phyloP scores from a whole-genome alignment of 2,329 filamentous ascomycete genomes.

The Nothopassalora personata region DNA sequence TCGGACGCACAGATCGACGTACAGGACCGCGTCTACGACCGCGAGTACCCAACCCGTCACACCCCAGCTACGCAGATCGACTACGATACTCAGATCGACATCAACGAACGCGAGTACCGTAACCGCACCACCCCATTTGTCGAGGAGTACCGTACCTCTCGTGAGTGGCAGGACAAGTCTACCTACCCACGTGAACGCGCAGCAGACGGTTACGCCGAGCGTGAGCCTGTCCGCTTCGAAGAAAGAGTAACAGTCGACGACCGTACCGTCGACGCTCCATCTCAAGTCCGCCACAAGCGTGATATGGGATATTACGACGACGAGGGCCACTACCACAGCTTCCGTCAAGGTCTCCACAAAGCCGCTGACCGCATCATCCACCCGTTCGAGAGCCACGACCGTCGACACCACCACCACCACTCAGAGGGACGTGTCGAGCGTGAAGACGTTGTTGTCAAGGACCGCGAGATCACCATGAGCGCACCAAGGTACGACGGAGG shows the following conservation, averaged over 20 bases:
- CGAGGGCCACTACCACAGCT: conserved; percentile 69
- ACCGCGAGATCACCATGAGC: conserved; percentile 42
- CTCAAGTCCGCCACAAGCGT: conserved; percentile 40
- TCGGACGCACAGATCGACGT: conserved; percentile 63
- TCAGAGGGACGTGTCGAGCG: conserved; percentile 30
- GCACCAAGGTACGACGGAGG: conserved; percentile 30
- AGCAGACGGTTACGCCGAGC: conserved; percentile 36
- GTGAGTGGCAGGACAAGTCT: conserved; percentile 36
- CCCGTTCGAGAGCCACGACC: conserved; percentile 52
- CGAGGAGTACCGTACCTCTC: conserved; percentile 35
- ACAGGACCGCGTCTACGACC: conserved; percentile 48
- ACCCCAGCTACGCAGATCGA: conserved; percentile 46
- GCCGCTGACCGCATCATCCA: conserved; percentile 61
- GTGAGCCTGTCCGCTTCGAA: conserved; percentile 33
- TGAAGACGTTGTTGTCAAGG: conserved; percentile 45
- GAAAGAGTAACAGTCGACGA: conserved; percentile 48
- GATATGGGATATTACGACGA: conserved; percentile 79
- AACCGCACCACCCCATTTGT: conserved; percentile 36
- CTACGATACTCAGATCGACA: conserved; percentile 55
- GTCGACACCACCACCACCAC: conserved; percentile 46
- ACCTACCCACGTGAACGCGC: conserved; percentile 35
- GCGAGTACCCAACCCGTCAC: conserved; percentile 44
- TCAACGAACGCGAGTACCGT: conserved; percentile 46
- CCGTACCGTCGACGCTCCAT: conserved; percentile 48
- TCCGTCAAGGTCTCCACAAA: conserved; percentile 65